Base-by-base conservation (phyloP, 2,329 filamentous ascomycete species). In the Juglanconis sp. region DNA sequence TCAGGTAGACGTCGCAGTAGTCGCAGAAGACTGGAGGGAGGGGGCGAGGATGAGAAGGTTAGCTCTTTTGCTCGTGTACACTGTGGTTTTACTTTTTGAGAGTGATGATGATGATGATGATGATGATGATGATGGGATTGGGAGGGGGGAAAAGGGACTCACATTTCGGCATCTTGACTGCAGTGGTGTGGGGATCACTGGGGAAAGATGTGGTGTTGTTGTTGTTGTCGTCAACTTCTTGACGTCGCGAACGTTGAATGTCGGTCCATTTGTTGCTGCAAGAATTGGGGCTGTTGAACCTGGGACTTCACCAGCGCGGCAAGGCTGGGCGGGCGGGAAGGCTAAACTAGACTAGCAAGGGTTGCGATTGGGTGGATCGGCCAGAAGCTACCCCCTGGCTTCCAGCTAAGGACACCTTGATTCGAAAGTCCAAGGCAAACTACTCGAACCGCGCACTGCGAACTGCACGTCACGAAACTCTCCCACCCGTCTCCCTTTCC, bases 1-100 rank as follows among this genome's bases (percentile, higher is more conserved):
- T 99, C 69, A 99, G 90, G 84, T 99, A 99, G 76, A 99, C 95
- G 89, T 99, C 95, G 85, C 95, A 99, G 79, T 99, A 99, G 77
- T 99, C 95, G 83, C 93, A 91, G 76, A 91, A 91, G 84, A 90
- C 88, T 91, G 46, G 65, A 59, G 66, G 67, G 68, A n/a, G 15
- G 32, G 31, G 9, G 24, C 24, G 24, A 24, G 24, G 24, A 24
- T 24, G 24, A 24, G 11, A 30, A 17, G n/a, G 7, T 38, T n/a
- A 68, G 65, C 53, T 57, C 61, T 49, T 32, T 49, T 65, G 65
- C 70, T 70, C 64, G 60, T 65, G 66, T 40, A 38, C 36, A 10
- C 30, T 15, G 30, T 11, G 10, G 24, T 3, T 15, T 5, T 53
- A 11, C 34, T 17, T 50, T 15, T 24, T 48, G 31, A 15, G 17